Base-by-base conservation (phyloP, 1,284 basidiomycete species). In the Cerioporus squamosus region DNA sequence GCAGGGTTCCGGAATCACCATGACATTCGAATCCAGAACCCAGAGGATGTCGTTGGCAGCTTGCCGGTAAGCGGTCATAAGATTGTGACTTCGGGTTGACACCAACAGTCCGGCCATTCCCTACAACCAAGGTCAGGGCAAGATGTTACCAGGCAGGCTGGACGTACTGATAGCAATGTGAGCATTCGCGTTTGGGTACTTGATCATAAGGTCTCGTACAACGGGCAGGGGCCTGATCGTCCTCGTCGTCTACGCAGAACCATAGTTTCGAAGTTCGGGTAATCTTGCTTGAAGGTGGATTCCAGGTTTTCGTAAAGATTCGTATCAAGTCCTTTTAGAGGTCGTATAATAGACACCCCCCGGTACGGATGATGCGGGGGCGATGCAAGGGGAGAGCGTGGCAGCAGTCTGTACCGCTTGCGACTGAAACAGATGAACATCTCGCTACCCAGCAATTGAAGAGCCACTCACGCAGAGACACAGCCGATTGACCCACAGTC, bases 71-170 rank as follows among this genome's bases (percentile, higher is more conserved):
- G 95, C 83, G 39, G 87, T 85, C 60, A 97, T 84, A 40, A 99
- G 87, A 72, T 99, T 99, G 80, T 98, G 99, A 90, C 79, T 99
- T 99, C 1, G 97, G 97, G 70, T 99, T 99, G 40, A 95, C 90
- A 2, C 97, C 96, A 18, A 97, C 84, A 33, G 80, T 68, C 57
- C 42, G 24, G 1, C 91, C 87, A 68, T 89, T 86, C 29, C 90
- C 90, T 71, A 44, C n/a, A 8, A 61, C 47, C 44, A 18, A 20
- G 26, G 42, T 24, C n/a, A 49, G 26, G 53, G 31, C 23, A 23
- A 18, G 26, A 29, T 29, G 26, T 29, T 9, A 29, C 26, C 26
- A 29, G 26, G 3, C 43, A n/a, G 53, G 15, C 3, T 9, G 38
- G 20, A 74, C 88, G 66, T 70, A 94, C 95, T 91, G 58, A 94